Evolutionary conservation across 2,329 filamentous ascomycete genomes (phyloP).

Genomic region (Curvularia verruculosa): DNA sequence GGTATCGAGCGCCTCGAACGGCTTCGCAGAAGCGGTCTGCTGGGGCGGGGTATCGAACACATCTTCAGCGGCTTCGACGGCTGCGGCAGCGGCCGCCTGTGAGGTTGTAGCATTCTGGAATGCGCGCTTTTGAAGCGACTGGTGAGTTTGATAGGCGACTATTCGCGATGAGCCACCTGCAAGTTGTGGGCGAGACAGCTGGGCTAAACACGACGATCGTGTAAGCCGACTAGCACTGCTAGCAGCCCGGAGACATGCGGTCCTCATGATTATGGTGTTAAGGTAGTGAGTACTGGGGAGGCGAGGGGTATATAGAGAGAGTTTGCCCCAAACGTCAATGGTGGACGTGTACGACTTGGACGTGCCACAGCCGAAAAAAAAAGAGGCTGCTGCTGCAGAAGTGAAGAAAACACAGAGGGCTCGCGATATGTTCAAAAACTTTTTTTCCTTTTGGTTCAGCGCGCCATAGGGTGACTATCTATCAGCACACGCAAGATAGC

Average conservation of each 20-base stretch:
- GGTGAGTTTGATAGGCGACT: slow-evolving; percentile 23
- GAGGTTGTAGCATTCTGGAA: slow-evolving; percentile 33
- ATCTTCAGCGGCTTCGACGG: slow-evolving; percentile 36
- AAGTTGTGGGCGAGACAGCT: slow-evolving; percentile 30
- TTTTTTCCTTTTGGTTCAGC: not conserved
- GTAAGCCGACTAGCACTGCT: slow-evolving; percentile 36
- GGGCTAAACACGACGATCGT: slow-evolving; percentile 27
- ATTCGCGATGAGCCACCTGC: slow-evolving; percentile 25
- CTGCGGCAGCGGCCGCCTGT: slow-evolving; percentile 25
- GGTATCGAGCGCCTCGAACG: slow-evolving; percentile 61
- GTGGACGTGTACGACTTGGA: slow-evolving; percentile 2
- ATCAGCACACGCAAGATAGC: slow-evolving; percentile 3
- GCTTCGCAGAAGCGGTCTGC: slow-evolving; percentile 23
- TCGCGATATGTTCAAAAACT: slow-evolving; percentile 9
- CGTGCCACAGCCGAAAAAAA: slow-evolving; percentile 1
- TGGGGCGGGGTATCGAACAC: slow-evolving; percentile 37
- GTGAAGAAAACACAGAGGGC: slow-evolving; percentile 6
- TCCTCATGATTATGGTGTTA: slow-evolving; percentile 34
- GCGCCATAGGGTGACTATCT: slow-evolving; percentile 6
- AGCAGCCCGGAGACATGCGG: slow-evolving; percentile 41
- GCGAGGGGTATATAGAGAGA: slow-evolving; percentile 4
- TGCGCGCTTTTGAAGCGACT: slow-evolving; percentile 24
- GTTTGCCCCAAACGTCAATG: slow-evolving; percentile 1
- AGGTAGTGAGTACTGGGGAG: not conserved
- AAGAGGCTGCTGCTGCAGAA: not conserved